These are phyloP conservation scores for Cicer arietinum DNA, from an alignment of 306 rosid species.

Conservation along the genomic window DNA sequence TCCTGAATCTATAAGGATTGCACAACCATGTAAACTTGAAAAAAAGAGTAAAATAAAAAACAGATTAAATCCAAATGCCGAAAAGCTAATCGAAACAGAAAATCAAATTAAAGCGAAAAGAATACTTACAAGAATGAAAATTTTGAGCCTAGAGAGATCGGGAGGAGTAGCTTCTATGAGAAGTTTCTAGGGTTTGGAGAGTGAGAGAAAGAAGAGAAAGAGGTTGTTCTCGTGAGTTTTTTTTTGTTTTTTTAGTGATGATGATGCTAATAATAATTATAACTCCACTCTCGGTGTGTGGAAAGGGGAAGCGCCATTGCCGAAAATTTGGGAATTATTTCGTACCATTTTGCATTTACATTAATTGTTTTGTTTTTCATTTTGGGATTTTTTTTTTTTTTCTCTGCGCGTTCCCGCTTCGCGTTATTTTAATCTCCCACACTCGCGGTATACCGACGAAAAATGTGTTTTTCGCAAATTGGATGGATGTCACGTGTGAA, in stretches of 20 bases:
- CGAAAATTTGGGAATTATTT: conserved; percentile 13
- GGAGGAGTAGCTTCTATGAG: neutral
- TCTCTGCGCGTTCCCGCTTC: conserved; percentile 35
- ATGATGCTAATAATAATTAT: conserved; percentile 6
- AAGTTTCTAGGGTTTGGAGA: conserved; percentile 49
- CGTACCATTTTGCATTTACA: neutral
- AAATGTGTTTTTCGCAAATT: neutral
- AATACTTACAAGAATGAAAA: neutral
- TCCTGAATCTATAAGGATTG: conserved; percentile 51
- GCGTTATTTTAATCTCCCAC: conserved; percentile 32
- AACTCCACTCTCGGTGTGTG: neutral
- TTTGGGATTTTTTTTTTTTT: neutral
- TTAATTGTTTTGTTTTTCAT: neutral
- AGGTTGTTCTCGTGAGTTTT: neutral
- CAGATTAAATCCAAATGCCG: neutral
- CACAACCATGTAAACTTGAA: conserved; percentile 51
- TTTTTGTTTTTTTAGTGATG: neutral
- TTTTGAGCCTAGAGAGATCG: neutral
- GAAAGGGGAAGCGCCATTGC: neutral
- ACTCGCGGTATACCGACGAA: neutral
- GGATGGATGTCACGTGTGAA: too few species aligned
- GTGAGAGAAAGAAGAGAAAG: neutral
- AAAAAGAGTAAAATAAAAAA: neutral
- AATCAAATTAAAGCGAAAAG: neutral
- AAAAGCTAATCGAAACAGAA: neutral